Evolutionary conservation across 2,329 filamentous ascomycete genomes (phyloP).

Genomic region (Alternaria hordeiaustralica): DNA sequence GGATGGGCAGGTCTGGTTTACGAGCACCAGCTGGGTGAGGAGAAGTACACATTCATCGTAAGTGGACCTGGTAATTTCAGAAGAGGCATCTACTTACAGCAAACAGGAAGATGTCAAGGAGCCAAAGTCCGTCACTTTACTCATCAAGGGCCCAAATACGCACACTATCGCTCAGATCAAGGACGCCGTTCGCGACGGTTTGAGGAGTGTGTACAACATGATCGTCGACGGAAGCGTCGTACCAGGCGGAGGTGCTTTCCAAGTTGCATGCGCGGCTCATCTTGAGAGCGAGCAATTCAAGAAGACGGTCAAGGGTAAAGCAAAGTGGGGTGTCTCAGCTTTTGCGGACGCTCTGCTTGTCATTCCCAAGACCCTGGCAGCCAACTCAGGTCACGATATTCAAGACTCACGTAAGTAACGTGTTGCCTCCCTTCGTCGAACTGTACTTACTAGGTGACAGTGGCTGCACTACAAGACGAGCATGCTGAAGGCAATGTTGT

Average conservation of each 20-base stretch:
- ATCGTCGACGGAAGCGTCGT: conserved; percentile 98
- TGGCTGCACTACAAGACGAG: conserved; percentile 87
- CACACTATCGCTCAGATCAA: conserved; percentile 98
- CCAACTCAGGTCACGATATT: conserved; percentile 94
- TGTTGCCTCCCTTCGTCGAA: conserved; percentile 3
- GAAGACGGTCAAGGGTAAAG: conserved; percentile 95
- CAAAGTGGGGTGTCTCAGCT: conserved; percentile 92
- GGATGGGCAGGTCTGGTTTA: conserved; percentile 97
- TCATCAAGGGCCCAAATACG: conserved; percentile 97
- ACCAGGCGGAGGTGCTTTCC: conserved; percentile 92
- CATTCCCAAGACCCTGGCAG: conserved; percentile 96
- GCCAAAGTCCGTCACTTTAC: conserved; percentile 93
- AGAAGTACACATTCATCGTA: conserved; percentile 94
- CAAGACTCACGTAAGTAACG: conserved; percentile 83
- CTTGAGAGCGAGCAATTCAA: conserved; percentile 85
- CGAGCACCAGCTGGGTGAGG: conserved; percentile 95
- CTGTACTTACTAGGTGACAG: conserved; percentile 53
- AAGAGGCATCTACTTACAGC: conserved; percentile 24
- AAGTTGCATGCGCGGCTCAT: conserved; percentile 88
- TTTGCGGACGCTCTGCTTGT: conserved; percentile 94
- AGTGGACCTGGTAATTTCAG: conserved; percentile 13
- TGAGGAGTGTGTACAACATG: conserved; percentile 98
- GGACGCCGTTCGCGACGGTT: conserved; percentile 91
- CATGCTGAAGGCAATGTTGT: conserved; percentile 82
- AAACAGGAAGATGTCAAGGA: conserved; percentile 89